A percentile compares a stretch with the other conserved stretches of the same genome.
These are phyloP conservation scores for Cydonia oblonga DNA, from an alignment of 331 rosid genomes.

Conservation along the genomic window DNA sequence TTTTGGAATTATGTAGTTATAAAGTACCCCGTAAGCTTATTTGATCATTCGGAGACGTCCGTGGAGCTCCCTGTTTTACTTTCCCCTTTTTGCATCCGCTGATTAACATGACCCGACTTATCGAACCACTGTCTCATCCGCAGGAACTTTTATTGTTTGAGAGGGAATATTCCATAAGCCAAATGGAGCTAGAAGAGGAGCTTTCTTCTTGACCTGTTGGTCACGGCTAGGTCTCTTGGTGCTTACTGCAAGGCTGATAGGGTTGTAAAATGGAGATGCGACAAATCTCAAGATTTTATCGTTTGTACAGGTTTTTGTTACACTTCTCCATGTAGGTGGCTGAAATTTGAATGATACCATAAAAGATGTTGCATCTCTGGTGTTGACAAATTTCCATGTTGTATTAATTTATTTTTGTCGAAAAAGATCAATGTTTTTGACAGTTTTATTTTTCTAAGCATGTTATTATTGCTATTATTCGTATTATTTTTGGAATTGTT, in stretches of 20 bases:
- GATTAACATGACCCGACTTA: constrained; percentile 5
- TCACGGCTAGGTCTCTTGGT: not conserved
- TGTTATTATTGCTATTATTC: not conserved
- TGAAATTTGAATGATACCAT: too few relatives aligned
- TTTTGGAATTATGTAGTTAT: not conserved
- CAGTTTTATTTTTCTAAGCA: too few relatives aligned
- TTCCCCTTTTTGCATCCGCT: not conserved
- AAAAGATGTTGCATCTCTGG: not conserved
- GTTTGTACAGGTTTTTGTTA: not conserved
- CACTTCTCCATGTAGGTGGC: not conserved
- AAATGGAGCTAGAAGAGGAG: constrained; percentile 59
- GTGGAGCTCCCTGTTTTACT: not conserved
- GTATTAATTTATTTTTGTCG: too few relatives aligned
- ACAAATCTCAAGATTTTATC: not conserved
- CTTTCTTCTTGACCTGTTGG: constrained; percentile 24
- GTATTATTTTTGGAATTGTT: not conserved
- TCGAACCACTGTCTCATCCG: constrained; percentile 6
- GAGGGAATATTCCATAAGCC: constrained; percentile 76
- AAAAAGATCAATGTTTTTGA: too few relatives aligned
- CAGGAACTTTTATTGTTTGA: constrained; percentile 82
- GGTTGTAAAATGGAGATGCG: not conserved
- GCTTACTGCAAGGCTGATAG: not conserved
- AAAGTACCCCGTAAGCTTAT: not conserved
- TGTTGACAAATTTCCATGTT: not conserved
- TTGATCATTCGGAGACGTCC: constrained; percentile 4